Evolutionary conservation across 2,329 filamentous ascomycete genomes (phyloP), one percentile per base, ranked within the genome.

Genomic region (Zymoseptoria crescenta): DNA sequence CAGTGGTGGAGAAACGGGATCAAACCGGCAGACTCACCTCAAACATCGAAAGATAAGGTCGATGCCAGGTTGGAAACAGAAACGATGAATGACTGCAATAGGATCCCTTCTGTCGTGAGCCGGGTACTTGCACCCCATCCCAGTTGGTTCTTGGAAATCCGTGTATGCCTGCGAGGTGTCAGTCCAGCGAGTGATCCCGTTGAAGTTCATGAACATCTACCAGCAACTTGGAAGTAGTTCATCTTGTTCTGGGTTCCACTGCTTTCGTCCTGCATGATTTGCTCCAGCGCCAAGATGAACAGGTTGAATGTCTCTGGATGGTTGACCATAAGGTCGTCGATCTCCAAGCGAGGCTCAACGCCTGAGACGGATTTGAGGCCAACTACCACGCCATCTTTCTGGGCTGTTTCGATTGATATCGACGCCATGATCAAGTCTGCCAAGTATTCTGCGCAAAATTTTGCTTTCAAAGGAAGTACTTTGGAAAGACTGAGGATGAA

Each of bases 21-120:
- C 9, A 13, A 20, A 28, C 21, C 21, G 52, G 35, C 41, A 13
- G 19, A 20, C 54, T 45, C 13, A 55, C 54, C 35, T 55, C 54
- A 1, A 55, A 45, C 20, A 55, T n/a, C n/a, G 54, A 28, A 10
- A 55, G 21, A 20, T 55, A 55, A 13, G 54, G 54, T 41, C 54
- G 54, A 28, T 55, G 54, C 54, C 54, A 55, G 4, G 54, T 45
- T 19, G 35, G 54, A 20, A 55, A 55, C n/a, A 55, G 16, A 21
- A 45, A 24, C 29, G 54, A 55, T 4, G 29, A 41, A 28, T 55
- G 54, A 21, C 30, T 55, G 24, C 54, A 55, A 35, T 51, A 51
- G 9, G 49, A 51, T 4, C 49, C 49, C 20, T 51, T 21, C 5
- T 27, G 20, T n/a, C 24, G 9, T 5, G 24, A 21, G 20, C 49